Evolutionary conservation across 495 filamentous ascomycete genomes (phyloP).

Genomic region (Pyrenula aspistea): DNA sequence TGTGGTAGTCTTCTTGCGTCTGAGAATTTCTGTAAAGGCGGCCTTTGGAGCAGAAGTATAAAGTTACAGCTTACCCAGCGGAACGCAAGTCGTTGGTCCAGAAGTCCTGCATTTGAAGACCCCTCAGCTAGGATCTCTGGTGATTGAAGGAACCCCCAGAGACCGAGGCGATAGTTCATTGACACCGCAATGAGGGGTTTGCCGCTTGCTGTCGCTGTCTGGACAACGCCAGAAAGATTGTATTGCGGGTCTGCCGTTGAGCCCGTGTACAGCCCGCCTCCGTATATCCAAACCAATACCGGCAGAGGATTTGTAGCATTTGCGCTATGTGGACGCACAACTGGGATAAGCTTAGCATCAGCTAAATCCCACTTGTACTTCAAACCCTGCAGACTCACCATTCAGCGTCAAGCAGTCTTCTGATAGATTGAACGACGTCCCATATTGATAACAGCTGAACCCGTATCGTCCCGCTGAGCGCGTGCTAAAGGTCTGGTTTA

Average conservation of each 20-base stretch:
- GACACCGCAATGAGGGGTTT: constrained; percentile 5
- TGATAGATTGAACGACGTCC: neutral
- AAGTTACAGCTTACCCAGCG: constrained; percentile 24
- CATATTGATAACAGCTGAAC: neutral
- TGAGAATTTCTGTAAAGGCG: no score
- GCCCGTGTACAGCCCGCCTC: constrained; percentile 8
- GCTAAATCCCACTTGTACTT: neutral
- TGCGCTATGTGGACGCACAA: neutral
- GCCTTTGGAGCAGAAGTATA: no score
- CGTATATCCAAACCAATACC: constrained; percentile 11
- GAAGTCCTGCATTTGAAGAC: constrained; percentile 19
- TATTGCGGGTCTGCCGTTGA: constrained; percentile 12
- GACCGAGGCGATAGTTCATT: constrained; percentile 18
- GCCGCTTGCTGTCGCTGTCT: neutral
- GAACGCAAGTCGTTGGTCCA: constrained; percentile 24
- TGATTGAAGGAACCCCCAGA: constrained; percentile 20
- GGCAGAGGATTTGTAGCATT: neutral
- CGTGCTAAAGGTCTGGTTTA: neutral
- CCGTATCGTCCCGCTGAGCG: neutral
- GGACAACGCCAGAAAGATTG: constrained; percentile 1
- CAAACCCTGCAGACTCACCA: neutral
- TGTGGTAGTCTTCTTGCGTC: no score
- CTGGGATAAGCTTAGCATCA: neutral
- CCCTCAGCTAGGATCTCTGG: neutral
- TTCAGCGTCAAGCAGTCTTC: neutral